Conservation (phyloP, 116 monocot species). For the Thalassia testudinum region DNA sequence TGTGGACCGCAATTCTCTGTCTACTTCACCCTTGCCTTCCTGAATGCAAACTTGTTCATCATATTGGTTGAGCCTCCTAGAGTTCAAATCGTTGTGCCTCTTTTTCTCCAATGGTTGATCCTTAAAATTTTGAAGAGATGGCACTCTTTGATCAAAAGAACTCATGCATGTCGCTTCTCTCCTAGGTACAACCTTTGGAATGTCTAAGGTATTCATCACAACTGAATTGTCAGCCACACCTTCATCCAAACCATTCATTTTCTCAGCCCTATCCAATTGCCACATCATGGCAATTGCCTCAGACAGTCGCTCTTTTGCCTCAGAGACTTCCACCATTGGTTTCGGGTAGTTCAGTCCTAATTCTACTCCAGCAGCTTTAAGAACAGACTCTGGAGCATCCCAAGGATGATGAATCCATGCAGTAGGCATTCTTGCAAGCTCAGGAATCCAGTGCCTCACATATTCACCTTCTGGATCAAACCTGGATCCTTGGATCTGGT, state of each 20-base stretch:
- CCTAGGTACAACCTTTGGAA: constrained; percentile 52
- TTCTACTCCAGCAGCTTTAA: constrained; percentile 60
- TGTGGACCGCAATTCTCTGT: constrained; percentile 41
- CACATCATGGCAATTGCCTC: constrained; percentile 60
- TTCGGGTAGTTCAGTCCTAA: constrained; percentile 71
- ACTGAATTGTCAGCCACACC: constrained; percentile 48
- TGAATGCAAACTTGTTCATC: neutral
- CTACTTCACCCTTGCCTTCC: constrained; percentile 9
- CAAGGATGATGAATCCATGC: constrained; percentile 91
- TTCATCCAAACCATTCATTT: constrained; percentile 19
- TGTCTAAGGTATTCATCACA: constrained; percentile 27
- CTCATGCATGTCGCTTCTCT: constrained; percentile 26
- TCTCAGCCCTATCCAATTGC: constrained; percentile 43
- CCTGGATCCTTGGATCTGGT: constrained; percentile 54
- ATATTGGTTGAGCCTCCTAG: neutral
- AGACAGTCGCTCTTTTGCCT: constrained; percentile 35
- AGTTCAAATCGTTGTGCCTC: neutral
- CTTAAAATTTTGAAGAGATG: constrained; percentile 21
- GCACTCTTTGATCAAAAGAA: constrained; percentile 56
- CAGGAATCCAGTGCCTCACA: constrained; percentile 80
- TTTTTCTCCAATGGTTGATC: constrained; percentile 1
- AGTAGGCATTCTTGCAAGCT: constrained; percentile 74
- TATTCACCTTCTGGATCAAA: constrained; percentile 75
- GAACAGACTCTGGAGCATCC: constrained; percentile 59
- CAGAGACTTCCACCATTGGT: constrained; percentile 51